Evolutionary conservation across 106 monocot species (phyloP).

Genomic region (Dendrobium nobile): DNA sequence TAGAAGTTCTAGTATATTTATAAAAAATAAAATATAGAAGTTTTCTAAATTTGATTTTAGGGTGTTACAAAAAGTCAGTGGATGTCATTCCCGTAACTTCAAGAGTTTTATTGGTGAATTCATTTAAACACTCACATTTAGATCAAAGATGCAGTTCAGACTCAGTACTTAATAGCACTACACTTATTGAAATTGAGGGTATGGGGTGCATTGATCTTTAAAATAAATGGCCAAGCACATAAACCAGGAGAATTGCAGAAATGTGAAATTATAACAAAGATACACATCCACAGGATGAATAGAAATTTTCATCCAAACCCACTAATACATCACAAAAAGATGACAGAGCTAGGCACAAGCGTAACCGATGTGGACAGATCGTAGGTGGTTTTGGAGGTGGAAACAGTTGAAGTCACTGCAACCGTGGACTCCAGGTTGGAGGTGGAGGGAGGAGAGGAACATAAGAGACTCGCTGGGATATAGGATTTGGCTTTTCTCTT

Average conservation of each 20-base stretch:
- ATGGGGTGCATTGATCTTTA: background rate
- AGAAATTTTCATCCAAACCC: background rate
- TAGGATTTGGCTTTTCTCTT: too few species aligned
- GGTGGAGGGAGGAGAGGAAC: too few species aligned
- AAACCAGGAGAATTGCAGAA: background rate
- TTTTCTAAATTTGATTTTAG: background rate
- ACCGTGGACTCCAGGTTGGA: too few species aligned
- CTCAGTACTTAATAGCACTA: background rate
- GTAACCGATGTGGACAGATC: slow-evolving; percentile 85
- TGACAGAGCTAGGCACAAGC: slow-evolving; percentile 78
- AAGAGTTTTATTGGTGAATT: too few species aligned
- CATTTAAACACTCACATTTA: too few species aligned
- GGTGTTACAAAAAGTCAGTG: background rate
- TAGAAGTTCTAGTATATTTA: too few species aligned
- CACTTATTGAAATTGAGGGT: background rate
- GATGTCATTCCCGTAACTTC: too few species aligned
- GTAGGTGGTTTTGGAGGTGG: too few species aligned
- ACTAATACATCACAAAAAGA: slow-evolving; percentile 81
- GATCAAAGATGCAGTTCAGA: background rate
- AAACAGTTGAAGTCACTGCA: too few species aligned
- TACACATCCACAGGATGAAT: background rate
- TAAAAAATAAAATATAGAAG: too few species aligned
- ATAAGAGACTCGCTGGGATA: too few species aligned
- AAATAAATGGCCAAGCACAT: background rate
- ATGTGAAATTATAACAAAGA: background rate